Percentiles rank a stretch among this genome's conserved stretches.
Evolutionary conservation across 257 asterid genomes (phyloP).

Genomic region (Gynochthodes officinalis): DNA sequence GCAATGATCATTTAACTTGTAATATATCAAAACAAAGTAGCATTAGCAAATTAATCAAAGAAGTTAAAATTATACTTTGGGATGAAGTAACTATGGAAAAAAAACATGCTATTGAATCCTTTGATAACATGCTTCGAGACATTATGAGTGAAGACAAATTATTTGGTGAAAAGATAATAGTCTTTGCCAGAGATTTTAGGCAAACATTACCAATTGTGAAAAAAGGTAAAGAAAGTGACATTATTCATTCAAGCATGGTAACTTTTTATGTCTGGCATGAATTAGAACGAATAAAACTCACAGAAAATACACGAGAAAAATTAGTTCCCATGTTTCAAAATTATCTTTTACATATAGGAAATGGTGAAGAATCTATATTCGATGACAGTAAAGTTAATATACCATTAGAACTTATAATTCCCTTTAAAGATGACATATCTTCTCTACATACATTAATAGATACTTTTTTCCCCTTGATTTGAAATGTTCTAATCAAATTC

Average conservation of each 20-base stretch:
- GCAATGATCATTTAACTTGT: too few relatives aligned
- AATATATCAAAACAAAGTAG: too few relatives aligned
- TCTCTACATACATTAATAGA: too few relatives aligned
- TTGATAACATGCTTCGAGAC: background rate
- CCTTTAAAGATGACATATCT: too few relatives aligned
- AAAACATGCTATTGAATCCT: too few relatives aligned
- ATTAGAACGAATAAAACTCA: background rate
- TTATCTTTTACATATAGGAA: background rate
- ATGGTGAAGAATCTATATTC: background rate
- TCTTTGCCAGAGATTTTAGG: background rate
- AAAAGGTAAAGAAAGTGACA: background rate
- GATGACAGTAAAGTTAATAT: too few relatives aligned
- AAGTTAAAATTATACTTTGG: too few relatives aligned
- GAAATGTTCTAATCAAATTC: too few relatives aligned
- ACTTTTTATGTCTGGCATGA: background rate
- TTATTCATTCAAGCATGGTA: background rate
- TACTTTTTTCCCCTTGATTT: too few relatives aligned
- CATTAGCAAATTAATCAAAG: too few relatives aligned
- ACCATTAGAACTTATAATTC: too few relatives aligned
- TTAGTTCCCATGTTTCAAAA: background rate
- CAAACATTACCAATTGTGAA: background rate
- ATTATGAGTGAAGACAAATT: background rate
- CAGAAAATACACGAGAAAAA: background rate
- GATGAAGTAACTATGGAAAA: too few relatives aligned
- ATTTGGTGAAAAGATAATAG: background rate